These are phyloP conservation scores for Moesziomyces sp. DNA, from an alignment of 1,284 basidiomycete genomes.

Conservation along the genomic window DNA sequence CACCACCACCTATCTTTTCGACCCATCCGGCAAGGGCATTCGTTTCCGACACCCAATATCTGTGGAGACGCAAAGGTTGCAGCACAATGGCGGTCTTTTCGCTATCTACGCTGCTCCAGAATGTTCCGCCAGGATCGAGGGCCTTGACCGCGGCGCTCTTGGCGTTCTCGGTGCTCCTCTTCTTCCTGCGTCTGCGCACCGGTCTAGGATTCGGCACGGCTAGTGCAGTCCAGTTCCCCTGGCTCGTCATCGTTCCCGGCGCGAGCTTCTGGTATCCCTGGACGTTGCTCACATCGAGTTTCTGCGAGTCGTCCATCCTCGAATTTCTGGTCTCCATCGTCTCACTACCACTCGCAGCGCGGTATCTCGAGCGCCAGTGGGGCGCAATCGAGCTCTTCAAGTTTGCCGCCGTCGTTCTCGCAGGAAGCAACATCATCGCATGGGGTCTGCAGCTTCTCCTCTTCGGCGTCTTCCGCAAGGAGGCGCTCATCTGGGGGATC, in stretches of 20 bases:
- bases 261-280: conserved; percentile 85
- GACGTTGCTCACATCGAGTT: conserved; percentile 86
- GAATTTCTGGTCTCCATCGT: conserved; percentile 85
- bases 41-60: too few relatives aligned
- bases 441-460: conserved; percentile 57
- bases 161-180: conserved; percentile 38
- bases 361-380: conserved; percentile 94
- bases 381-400: conserved; percentile 85
- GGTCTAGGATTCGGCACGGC: conserved; percentile 66
- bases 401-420: conserved; percentile 79
- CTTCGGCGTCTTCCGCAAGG: conserved; percentile 56
- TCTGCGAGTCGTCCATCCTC: conserved; percentile 84
- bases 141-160: conserved; percentile 41
- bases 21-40: background rate
- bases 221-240: conserved; percentile 73
- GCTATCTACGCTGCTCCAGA: conserved; percentile 40
- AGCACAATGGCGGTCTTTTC: conserved; percentile 50
- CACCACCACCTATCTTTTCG: background rate
- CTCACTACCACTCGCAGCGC: conserved; percentile 81
- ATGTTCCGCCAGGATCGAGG: conserved; percentile 40
- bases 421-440: conserved; percentile 59
- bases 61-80: background rate
- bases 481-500: conserved; percentile 74
- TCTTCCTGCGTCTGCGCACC: conserved; percentile 50
- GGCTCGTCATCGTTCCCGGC: conserved; percentile 86